A percentile compares a stretch with the other conserved stretches of the same genome.
These are phyloP conservation scores for Typha latifolia DNA, from an alignment of 176 grass and related monocot genomes.

Conservation along the genomic window DNA sequence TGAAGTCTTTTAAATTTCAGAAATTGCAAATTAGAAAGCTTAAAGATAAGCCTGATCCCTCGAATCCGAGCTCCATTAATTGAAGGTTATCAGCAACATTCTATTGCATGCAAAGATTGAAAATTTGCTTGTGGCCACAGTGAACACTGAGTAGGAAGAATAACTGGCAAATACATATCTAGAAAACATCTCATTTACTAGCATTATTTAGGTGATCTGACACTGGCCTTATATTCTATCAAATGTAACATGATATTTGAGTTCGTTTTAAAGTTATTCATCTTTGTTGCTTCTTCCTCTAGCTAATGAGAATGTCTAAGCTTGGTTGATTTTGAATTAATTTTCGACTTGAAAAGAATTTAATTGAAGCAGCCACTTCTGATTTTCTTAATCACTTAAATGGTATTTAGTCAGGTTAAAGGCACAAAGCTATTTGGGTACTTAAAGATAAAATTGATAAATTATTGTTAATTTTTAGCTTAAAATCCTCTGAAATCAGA, in stretches of 20 bases:
- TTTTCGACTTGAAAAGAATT: no score
- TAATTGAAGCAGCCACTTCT: no score
- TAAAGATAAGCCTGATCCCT: neutral
- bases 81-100: neutral
- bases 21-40: neutral
- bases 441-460: no score
- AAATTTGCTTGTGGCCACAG: neutral
- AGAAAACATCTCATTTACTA: no score
- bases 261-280: neutral
- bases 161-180: neutral
- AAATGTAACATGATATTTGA: neutral
- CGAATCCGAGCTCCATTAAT: neutral
- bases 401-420: no score
- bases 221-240: neutral
- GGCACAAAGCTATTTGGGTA: no score
- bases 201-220: no score
- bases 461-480: no score
- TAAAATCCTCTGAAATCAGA: no score
- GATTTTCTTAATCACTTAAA: no score
- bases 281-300: neutral
- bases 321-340: neutral
- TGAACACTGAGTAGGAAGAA: neutral
- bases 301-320: neutral
- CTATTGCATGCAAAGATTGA: neutral
- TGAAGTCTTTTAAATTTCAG: neutral